Conservation (phyloP, 805 yeast genomes). For the Monosporozyma aerobia region DNA sequence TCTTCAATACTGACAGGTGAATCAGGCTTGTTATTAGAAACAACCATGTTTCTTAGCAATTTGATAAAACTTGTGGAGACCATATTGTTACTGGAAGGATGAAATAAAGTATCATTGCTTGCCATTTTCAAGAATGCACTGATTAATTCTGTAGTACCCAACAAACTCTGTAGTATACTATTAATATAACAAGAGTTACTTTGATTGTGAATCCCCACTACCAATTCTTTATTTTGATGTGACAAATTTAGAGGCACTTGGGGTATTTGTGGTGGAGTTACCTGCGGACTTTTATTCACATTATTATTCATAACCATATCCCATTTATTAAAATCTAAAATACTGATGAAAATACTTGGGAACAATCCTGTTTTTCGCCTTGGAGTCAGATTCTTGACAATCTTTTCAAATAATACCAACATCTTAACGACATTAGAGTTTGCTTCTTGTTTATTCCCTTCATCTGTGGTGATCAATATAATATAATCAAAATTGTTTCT, state of each 20-base stretch:
- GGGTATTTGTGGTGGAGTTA: not conserved
- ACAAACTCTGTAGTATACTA: slow-evolving; percentile 76
- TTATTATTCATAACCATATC: not conserved
- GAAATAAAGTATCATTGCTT: not conserved
- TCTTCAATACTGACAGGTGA: slow-evolving; percentile 46
- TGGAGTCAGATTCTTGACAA: not conserved
- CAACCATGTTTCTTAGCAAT: slow-evolving; percentile 46
- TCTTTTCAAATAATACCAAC: not conserved
- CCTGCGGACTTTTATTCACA: not conserved
- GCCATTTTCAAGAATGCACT: slow-evolving; percentile 46
- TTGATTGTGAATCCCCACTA: slow-evolving; percentile 68
- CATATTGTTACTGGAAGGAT: not conserved
- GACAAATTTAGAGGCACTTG: not conserved
- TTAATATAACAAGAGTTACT: slow-evolving; percentile 95
- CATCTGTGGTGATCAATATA: not conserved
- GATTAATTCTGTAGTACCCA: slow-evolving; percentile 60
- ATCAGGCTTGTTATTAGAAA: slow-evolving; percentile 22
- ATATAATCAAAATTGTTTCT: slow-evolving; percentile 1
- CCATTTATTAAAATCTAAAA: not conserved
- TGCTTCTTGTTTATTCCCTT: not conserved
- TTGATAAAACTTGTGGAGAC: slow-evolving; percentile 61
- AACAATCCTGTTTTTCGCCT: not conserved
- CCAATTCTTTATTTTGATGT: slow-evolving; percentile 27
- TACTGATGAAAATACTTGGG: slow-evolving; percentile 1
- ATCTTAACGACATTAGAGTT: not conserved